phyloP scores from a whole-genome alignment of 306 rosid species.

The Mimosa bimucronata region DNA sequence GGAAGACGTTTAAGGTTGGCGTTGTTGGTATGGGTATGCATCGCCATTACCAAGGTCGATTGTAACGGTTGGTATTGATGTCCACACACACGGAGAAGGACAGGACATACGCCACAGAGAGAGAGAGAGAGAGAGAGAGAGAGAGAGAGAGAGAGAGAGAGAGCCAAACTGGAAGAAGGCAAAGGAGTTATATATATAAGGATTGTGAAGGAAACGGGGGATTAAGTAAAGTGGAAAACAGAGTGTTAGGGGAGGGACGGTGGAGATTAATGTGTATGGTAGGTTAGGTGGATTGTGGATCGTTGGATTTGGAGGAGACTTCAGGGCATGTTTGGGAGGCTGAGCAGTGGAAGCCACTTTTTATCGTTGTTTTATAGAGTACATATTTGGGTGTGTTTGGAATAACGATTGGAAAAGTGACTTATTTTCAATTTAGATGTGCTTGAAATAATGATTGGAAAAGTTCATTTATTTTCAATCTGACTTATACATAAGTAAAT shows the following conservation, averaged over 20 bases:
- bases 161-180: neutral
- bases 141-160: neutral
- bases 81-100: neutral
- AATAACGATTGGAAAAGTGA: no score
- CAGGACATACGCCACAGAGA: neutral
- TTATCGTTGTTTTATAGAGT: neutral
- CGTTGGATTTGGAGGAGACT: conserved; percentile 46
- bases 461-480: no score
- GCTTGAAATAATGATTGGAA: no score
- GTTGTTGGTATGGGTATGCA: neutral
- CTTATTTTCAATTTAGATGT: no score
- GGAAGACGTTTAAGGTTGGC: neutral
- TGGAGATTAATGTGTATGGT: conserved; percentile 35
- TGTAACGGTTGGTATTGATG: conserved; percentile 28
- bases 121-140: conserved; percentile 15
- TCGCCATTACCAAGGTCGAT: conserved; percentile 40
- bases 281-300: conserved; percentile 46
- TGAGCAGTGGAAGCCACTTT: neutral
- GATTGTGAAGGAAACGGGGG: conserved; percentile 38
- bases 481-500: no score
- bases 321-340: neutral
- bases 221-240: conserved; percentile 32
- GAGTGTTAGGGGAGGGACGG: conserved; percentile 36
- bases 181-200: conserved; percentile 46
- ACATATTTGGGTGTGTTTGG: no score